Conservation (phyloP, 176 grass and related monocot genomes). For the Eremochloa ophiuroides region DNA sequence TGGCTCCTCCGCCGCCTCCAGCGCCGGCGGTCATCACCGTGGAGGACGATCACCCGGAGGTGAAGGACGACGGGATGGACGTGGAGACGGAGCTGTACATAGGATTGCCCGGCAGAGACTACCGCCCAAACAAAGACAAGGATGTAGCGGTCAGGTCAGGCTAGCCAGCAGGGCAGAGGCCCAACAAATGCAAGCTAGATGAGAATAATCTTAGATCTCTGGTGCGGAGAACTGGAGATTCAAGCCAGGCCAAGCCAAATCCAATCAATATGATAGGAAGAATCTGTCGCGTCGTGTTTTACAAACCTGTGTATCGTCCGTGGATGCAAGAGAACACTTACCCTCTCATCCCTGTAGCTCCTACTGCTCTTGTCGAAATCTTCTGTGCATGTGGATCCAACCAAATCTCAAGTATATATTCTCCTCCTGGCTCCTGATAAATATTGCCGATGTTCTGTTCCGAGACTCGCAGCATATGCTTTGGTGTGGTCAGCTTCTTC, state of each 20-base stretch:
- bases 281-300: not conserved
- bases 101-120: slow-evolving; percentile 39
- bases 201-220: slow-evolving; percentile 24
- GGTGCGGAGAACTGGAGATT: not conserved
- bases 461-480: not conserved
- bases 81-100: slow-evolving; percentile 73
- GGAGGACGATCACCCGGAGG: not conserved
- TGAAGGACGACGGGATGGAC: slow-evolving; percentile 6
- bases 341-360: not conserved
- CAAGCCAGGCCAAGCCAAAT: not conserved
- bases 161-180: not conserved
- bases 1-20: not conserved
- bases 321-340: slow-evolving; percentile 20
- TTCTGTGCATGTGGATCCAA: not conserved
- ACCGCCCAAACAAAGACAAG: not conserved
- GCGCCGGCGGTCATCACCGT: not conserved
- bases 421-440: not conserved
- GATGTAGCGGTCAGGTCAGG: not conserved
- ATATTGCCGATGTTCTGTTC: not conserved
- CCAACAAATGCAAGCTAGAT: not conserved
- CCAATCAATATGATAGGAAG: not conserved
- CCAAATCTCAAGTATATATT: not conserved
- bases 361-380: not conserved
- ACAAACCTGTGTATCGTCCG: not conserved
- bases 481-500: not conserved